A percentile compares a stretch with the other conserved stretches of the same genome.
These are phyloP conservation scores for Ophiostoma sp. DNA, from an alignment of 2,329 filamentous ascomycete species.

Conservation along the genomic window DNA sequence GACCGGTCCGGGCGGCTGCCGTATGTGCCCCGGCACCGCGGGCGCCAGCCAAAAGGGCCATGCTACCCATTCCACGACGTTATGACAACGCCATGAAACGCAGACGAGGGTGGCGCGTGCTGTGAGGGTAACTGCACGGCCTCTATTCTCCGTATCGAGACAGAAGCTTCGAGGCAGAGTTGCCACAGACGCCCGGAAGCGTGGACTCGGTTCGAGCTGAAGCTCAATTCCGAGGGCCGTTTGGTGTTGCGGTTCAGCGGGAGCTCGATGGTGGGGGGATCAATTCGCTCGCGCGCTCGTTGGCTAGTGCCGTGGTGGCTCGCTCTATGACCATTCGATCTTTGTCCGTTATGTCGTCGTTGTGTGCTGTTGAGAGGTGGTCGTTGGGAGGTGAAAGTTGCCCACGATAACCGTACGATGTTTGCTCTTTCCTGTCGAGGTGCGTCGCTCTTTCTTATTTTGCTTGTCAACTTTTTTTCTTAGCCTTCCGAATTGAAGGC, in stretches of 20 bases:
- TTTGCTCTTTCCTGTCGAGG: neutral
- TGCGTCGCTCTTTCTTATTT: slow-evolving; percentile 13
- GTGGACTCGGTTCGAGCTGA: neutral
- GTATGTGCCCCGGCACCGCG: neutral
- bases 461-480: neutral
- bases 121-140: neutral
- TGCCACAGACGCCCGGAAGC: neutral
- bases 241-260: neutral
- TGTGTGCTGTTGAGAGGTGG: neutral
- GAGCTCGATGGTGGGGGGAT: no score
- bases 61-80: neutral
- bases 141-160: neutral
- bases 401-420: neutral
- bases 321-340: neutral
- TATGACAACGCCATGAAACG: slow-evolving; percentile 11
- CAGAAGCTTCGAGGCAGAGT: neutral
- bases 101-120: neutral
- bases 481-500: slow-evolving; percentile 15
- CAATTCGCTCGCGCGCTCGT: neutral
- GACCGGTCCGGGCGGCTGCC: neutral
- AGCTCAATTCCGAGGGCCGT: neutral
- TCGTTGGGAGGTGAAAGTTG: neutral
- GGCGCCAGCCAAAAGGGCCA: neutral
- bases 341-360: neutral
- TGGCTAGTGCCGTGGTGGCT: neutral